phyloP scores from a whole-genome alignment of 2,329 filamentous ascomycete genomes.

The Ramularia collo-cygni region DNA sequence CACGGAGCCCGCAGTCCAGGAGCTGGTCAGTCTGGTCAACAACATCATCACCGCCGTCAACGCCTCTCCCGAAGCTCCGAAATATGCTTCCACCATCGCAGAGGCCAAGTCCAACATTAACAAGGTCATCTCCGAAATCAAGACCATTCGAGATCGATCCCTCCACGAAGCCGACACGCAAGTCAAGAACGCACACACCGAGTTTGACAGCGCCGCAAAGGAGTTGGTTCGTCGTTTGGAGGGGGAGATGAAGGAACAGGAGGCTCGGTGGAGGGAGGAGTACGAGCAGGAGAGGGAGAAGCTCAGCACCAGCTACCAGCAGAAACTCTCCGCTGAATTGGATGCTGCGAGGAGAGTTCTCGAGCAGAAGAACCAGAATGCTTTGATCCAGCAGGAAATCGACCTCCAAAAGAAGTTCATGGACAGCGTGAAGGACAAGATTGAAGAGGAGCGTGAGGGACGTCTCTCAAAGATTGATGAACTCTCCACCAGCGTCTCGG shows the following conservation, averaged over 20 bases:
- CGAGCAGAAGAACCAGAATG: slow-evolving; percentile 76
- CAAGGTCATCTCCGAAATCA: slow-evolving; percentile 73
- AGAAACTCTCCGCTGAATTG: slow-evolving; percentile 70
- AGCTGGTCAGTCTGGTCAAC: slow-evolving; percentile 91
- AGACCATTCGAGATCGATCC: slow-evolving; percentile 61
- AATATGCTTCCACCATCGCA: slow-evolving; percentile 69
- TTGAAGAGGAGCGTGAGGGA: slow-evolving; percentile 81
- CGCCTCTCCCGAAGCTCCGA: slow-evolving; percentile 69
- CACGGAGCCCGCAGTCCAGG: slow-evolving; percentile 81
- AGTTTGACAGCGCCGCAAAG: slow-evolving; percentile 80
- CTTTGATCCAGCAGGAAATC: slow-evolving; percentile 84
- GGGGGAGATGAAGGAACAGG: slow-evolving; percentile 70
- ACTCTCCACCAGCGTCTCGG: slow-evolving; percentile 67
- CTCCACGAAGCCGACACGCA: slow-evolving; percentile 67
- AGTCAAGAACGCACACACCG: slow-evolving; percentile 61
- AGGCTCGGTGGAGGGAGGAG: slow-evolving; percentile 76
- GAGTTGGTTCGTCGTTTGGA: slow-evolving; percentile 88
- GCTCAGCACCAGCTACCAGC: slow-evolving; percentile 69
- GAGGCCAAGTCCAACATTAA: slow-evolving; percentile 80
- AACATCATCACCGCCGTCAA: slow-evolving; percentile 92
- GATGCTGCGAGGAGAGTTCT: slow-evolving; percentile 72
- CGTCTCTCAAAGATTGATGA: slow-evolving; percentile 80
- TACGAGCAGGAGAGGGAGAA: slow-evolving; percentile 82
- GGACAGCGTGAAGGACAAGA: slow-evolving; percentile 66
- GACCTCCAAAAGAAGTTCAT: slow-evolving; percentile 80